Base-by-base conservation (phyloP, 495 filamentous ascomycete species). In the Xylaria intraflava region DNA sequence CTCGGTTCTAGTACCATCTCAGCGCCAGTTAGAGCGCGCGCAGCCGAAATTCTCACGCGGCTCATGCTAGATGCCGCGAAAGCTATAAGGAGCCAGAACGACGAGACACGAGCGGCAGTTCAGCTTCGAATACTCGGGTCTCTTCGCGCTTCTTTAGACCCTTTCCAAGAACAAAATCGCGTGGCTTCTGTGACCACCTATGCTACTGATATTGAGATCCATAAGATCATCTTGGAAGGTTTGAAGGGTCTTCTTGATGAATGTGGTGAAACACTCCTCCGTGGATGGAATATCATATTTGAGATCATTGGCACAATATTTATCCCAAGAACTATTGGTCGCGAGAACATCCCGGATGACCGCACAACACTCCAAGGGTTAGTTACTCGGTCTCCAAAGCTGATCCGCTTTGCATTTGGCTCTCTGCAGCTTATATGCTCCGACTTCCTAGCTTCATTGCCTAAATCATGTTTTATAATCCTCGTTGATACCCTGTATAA, bases 341-440 rank as follows among this genome's bases (percentile, higher is more conserved):
- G 60, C 26, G 70, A 64, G 35, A 50, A 61, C 24, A 46, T 42
- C 40, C 55, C 62, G 12, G 58, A 61, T 14, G 20, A 53, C 12
- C 20, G 49, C 29, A 40, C 55, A 16, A 59, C 60, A 54, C 61
- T 61, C 6, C 22, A 55, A 5, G 46, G 56, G 6, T 62, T 76
- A 6, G 70, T 60, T n/a, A 81, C 83, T 22, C 79, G 80, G 27
- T 90, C 90, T 6, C 73, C 81, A 51, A 83, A 82, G 44, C 78
- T 98, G 7, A 85, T 94, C 42, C 81, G 88, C 38, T 83, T 89
- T 16, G 87, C 90, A 0, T 97, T 97, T 62, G 84, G 81, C 48
- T 93, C 90, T 24, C 64, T 95, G 14, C 90, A 97, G 61, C 81
- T 98, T 6, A 86, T 97, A 35, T 95, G 90, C 60, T 96, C 93